phyloP scores from a whole-genome alignment of 2,329 filamentous ascomycete genomes.

The Dothistroma pini region DNA sequence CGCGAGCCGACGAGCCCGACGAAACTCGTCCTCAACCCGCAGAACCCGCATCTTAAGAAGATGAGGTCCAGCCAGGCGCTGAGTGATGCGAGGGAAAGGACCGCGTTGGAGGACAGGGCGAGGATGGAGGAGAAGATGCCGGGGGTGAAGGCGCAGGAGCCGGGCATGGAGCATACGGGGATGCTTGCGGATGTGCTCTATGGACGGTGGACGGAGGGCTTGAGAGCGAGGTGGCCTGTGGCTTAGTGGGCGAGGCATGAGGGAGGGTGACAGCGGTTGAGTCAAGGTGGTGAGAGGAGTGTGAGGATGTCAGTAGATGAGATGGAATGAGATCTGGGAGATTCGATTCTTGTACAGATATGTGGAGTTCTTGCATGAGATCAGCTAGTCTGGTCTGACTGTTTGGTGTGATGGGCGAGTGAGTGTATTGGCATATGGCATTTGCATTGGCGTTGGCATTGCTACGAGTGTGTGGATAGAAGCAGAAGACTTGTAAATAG shows the following conservation, averaged over 20 bases:
- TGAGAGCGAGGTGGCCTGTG: conserved; percentile 53
- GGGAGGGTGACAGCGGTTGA: neutral
- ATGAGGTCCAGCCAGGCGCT: conserved; percentile 52
- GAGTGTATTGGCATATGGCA: neutral
- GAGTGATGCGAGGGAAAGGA: conserved; percentile 45
- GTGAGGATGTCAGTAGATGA: neutral
- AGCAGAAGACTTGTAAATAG: conserved; percentile 4
- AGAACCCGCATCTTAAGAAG: conserved; percentile 80
- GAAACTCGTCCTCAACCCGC: conserved; percentile 73
- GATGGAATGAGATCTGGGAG: neutral
- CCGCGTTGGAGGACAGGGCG: conserved; percentile 47
- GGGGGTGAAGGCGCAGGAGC: conserved; percentile 48
- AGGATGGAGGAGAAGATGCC: conserved; percentile 52
- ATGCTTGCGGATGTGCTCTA: conserved; percentile 89
- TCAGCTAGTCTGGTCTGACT: neutral
- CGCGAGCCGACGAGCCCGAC: conserved; percentile 33
- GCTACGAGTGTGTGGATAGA: neutral
- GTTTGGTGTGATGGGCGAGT: neutral
- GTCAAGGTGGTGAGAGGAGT: neutral
- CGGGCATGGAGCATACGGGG: conserved; percentile 89
- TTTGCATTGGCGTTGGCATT: neutral
- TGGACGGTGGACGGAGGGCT: conserved; percentile 80
- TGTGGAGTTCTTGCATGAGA: neutral
- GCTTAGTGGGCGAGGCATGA: conserved; percentile 19
- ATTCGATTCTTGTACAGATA: conserved; percentile 5